Base-by-base conservation (phyloP, 1,284 basidiomycete genomes). In the Pterulicium gracile region DNA sequence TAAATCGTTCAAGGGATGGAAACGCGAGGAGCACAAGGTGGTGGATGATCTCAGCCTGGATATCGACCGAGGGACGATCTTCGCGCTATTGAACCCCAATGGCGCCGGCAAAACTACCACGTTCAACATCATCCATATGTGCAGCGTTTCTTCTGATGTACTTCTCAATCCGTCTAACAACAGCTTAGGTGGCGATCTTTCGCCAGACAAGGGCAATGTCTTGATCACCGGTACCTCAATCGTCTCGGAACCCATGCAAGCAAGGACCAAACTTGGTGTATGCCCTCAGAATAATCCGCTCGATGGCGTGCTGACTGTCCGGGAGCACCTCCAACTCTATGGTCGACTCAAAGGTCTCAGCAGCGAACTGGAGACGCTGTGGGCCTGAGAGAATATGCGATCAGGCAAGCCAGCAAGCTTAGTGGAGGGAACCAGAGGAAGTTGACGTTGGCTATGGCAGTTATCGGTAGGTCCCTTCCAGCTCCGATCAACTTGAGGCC, bases 241-340 rank as follows among this genome's bases (percentile, higher is more conserved):
- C 27, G 64, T 84, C 18, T 63, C 67, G 21, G 67, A 78, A 47
- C 75, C 83, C 0, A 74, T 73, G 27, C 66, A 61, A 3, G 82
- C 86, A 13, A 5, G 36, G 19, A 39, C 36, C 5, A 18, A 18
- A 3, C 72, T 89, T 4, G 86, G 86, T 1, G 84, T 89, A 35
- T 88, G 84, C 56, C 87, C 86, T 0, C 87, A 90, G 53, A 85
- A 87, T 61, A 87, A 85, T 3, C 86, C 87, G 0, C 84, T 89
- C 48, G 88, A 89, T 52, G 67, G 76, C 4, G 77, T 86, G 51
- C 62, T 90, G 42, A 88, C 81, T 3, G 87, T 88, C 13, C 69
- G 77, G 22, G 81, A 91, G 58, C 87, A 91, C 55, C 64, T 90
- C 27, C 50, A 71, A 27, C 67, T 83, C 13, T 85, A 84, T 46